Evolutionary conservation across 495 filamentous ascomycete genomes (phyloP).

Genomic region (Aspergillus cavernicola): DNA sequence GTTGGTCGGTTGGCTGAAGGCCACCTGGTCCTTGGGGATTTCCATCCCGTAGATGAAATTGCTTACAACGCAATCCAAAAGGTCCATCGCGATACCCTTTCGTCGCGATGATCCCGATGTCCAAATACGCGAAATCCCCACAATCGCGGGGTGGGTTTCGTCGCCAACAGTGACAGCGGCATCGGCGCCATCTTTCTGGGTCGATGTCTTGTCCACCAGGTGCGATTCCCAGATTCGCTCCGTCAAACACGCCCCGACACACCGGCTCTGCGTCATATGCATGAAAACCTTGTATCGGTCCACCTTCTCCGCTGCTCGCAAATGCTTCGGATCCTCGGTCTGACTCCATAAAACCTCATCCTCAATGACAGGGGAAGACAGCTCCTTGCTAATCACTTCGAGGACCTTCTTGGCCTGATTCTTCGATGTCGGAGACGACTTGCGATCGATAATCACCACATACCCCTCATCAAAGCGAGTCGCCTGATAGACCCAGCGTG

Average conservation of each 20-base stretch:
- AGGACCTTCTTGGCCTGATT: slow-evolving; percentile 59
- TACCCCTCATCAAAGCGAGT: slow-evolving; percentile 47
- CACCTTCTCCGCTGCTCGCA: slow-evolving; percentile 33
- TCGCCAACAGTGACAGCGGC: slow-evolving; percentile 45
- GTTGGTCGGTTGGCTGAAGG: slow-evolving; percentile 74
- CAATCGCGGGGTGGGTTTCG: slow-evolving; percentile 47
- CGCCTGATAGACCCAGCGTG: slow-evolving; percentile 45
- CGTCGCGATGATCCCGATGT: slow-evolving; percentile 57
- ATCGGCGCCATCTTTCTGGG: slow-evolving; percentile 22
- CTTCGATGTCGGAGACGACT: slow-evolving; percentile 49
- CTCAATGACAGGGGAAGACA: slow-evolving; percentile 58
- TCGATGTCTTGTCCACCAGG: slow-evolving; percentile 38
- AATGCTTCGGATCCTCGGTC: slow-evolving; percentile 37
- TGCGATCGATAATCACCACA: slow-evolving; percentile 56
- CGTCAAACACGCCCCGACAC: slow-evolving; percentile 63
- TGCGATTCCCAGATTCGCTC: slow-evolving; percentile 61
- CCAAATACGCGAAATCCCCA: slow-evolving; percentile 73
- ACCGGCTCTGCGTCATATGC: slow-evolving; percentile 60
- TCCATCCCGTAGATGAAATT: slow-evolving; percentile 66
- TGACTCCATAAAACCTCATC: slow-evolving; percentile 59
- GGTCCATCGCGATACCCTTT: slow-evolving; percentile 56
- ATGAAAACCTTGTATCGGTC: slow-evolving; percentile 64
- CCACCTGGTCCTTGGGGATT: slow-evolving; percentile 58
- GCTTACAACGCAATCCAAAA: slow-evolving; percentile 59
- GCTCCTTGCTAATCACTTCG: slow-evolving; percentile 63